phyloP scores from a whole-genome alignment of 179 eudicot genomes.

The Silene noctiflora region DNA sequence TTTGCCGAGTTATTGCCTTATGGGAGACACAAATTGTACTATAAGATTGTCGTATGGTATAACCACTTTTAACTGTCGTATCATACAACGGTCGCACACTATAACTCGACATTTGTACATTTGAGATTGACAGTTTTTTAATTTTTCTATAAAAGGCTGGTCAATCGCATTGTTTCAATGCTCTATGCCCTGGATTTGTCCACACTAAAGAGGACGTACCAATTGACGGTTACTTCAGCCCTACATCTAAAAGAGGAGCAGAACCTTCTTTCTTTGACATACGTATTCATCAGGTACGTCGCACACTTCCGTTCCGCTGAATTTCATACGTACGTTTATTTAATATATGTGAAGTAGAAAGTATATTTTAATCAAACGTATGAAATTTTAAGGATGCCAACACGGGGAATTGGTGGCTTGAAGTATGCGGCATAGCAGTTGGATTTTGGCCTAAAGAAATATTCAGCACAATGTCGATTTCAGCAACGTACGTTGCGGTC shows the following conservation, averaged over 20 bases:
- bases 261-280: background rate
- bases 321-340: too few relatives aligned
- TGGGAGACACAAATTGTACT: too few relatives aligned
- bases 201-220: background rate
- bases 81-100: too few relatives aligned
- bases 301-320: too few relatives aligned
- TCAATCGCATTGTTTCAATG: background rate
- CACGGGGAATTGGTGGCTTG: background rate
- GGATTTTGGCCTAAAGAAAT: conserved; percentile 21
- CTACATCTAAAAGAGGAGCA: background rate
- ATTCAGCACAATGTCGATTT: conserved; percentile 1
- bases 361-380: too few relatives aligned
- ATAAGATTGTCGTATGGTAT: too few relatives aligned
- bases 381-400: background rate
- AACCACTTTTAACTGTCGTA: too few relatives aligned
- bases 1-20: too few relatives aligned
- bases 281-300: background rate
- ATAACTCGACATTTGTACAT: too few relatives aligned
- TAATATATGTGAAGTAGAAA: too few relatives aligned
- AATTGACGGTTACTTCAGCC: background rate
- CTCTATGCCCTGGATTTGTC: conserved; percentile 11
- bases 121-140: too few relatives aligned
- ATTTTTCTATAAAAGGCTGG: background rate
- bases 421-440: background rate
- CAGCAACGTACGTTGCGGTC: conserved; percentile 6